A percentile compares a stretch with the other conserved stretches of the same genome.
Conservation (phyloP, 768 basidiomycete species). For the Agaricus subrufescens region DNA sequence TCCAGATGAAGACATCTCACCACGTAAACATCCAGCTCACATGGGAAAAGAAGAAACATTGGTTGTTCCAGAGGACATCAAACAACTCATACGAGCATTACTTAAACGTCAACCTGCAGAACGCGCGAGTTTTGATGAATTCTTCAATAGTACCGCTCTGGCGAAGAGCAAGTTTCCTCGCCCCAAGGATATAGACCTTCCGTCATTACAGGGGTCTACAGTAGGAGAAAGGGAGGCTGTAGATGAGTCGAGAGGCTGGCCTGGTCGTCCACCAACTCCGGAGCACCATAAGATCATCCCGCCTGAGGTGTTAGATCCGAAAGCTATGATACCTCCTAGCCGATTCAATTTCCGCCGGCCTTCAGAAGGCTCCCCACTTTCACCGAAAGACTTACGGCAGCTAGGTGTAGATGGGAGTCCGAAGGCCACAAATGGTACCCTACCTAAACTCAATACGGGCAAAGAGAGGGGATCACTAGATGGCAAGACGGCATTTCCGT, state of each 20-base stretch:
- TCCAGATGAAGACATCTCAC: slow-evolving; percentile 78
- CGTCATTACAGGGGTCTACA: slow-evolving; percentile 11
- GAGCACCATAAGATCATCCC: slow-evolving; percentile 72
- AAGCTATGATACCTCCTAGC: slow-evolving; percentile 78
- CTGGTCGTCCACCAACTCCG: slow-evolving; percentile 47
- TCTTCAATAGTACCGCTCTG: slow-evolving; percentile 79
- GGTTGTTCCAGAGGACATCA: slow-evolving; percentile 74
- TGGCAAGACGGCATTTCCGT: slow-evolving; percentile 5
- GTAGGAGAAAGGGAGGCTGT: slow-evolving; percentile 19
- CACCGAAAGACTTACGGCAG: not conserved
- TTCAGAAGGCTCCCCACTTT: slow-evolving; percentile 16
- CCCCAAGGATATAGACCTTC: slow-evolving; percentile 33
- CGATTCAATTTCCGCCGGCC: slow-evolving; percentile 65
- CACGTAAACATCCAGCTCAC: slow-evolving; percentile 28
- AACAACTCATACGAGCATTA: slow-evolving; percentile 79
- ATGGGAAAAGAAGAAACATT: slow-evolving; percentile 47
- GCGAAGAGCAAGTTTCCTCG: slow-evolving; percentile 75
- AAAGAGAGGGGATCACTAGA: not conserved
- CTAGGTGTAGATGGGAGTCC: slow-evolving; percentile 20
- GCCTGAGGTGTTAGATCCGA: slow-evolving; percentile 76
- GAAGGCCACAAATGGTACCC: slow-evolving; percentile 12
- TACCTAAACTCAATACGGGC: slow-evolving; percentile 13
- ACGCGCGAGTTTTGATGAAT: slow-evolving; percentile 86
- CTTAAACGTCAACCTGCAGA: slow-evolving; percentile 82
- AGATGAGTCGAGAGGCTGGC: slow-evolving; percentile 24